Base-by-base conservation (phyloP, 257 asterid genomes). In the Lantana camara region DNA sequence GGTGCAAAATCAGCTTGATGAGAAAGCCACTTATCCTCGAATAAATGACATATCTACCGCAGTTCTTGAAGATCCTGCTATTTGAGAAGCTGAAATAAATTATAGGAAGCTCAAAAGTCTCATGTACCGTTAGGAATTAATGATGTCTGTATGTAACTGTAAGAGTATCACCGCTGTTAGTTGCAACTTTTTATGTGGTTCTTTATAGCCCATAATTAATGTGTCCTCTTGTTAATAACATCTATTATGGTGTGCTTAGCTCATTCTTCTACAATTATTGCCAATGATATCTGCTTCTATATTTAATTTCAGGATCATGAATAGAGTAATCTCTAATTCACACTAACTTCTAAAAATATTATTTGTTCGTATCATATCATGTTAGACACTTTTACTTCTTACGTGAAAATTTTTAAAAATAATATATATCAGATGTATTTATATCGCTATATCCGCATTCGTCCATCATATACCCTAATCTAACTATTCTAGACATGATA, bases 1-100 rank as follows among this genome's bases (percentile, higher is more conserved):
- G 95, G 89, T 79, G 19, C 99, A 90, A 69, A 86, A 78, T 63
- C 85, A 83, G 77, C 95, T 88, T 5, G 92, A 85, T 21, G 90
- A 81, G 67, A 86, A 84, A 74, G 97, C 91, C 19, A 72, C 69
- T 19, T 93, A 83, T 68, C 99, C 97, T 55, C 87, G 84, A 72
- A 85, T 90, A 58, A 81, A 72, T 9, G 88, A 87, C 71, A 27
- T 85, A 8, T 85, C 86, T 30, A 75, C 90, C 9, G 95, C 89
- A 37, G 63, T 87, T 1, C 95, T 90, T 51, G 95, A 84, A 78
- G 95, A 87, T 74, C 92, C 96, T 56, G 62, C 73, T 44, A 68
- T 66, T 60, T 89, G 89, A 88, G 47, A 37, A 22, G 51, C 21
- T 13, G 15, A 73, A 24, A 7, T 4, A n/a, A 24, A 52, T 27